phyloP scores from a whole-genome alignment of 441 rosid species.

The Pelargonium citronellum region DNA sequence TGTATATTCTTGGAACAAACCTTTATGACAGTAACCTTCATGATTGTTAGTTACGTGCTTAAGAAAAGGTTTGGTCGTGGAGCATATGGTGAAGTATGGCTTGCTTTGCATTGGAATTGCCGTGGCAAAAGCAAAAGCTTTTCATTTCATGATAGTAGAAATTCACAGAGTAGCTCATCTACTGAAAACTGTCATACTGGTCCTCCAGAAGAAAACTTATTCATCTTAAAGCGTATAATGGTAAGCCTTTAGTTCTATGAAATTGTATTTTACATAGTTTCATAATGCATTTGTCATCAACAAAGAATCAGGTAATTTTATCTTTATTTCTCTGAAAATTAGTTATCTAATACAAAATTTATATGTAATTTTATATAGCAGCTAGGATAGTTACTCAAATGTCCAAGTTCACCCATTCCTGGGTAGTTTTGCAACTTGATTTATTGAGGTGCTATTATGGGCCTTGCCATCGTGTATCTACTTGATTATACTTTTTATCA shows the following conservation, averaged over 20 bases:
- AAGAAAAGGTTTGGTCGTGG: constrained; percentile 92
- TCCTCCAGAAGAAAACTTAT: constrained; percentile 44
- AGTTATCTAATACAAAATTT: neutral
- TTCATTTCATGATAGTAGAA: constrained; percentile 31
- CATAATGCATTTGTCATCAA: constrained; percentile 2
- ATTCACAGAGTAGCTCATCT: constrained; percentile 33
- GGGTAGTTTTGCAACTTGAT: neutral
- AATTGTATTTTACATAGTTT: constrained; percentile 8
- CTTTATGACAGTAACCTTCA: constrained; percentile 23
- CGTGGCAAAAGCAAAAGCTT: constrained; percentile 37
- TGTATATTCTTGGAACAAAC: constrained; percentile 8
- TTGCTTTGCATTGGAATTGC: constrained; percentile 84
- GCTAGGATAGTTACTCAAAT: constrained; percentile 1
- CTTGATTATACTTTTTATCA: neutral
- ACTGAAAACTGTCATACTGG: constrained; percentile 35
- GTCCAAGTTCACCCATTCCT: neutral
- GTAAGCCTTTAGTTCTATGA: constrained; percentile 34
- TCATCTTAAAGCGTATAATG: constrained; percentile 89
- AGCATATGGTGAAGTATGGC: constrained; percentile 95
- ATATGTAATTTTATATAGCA: neutral
- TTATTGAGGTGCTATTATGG: neutral
- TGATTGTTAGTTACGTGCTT: constrained; percentile 57
- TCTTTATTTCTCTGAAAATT: neutral
- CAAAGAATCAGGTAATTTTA: neutral
- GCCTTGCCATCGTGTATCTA: no score